These are phyloP conservation scores for Candida krabiensis DNA, from an alignment of 805 yeast species.

Conservation along the genomic window DNA sequence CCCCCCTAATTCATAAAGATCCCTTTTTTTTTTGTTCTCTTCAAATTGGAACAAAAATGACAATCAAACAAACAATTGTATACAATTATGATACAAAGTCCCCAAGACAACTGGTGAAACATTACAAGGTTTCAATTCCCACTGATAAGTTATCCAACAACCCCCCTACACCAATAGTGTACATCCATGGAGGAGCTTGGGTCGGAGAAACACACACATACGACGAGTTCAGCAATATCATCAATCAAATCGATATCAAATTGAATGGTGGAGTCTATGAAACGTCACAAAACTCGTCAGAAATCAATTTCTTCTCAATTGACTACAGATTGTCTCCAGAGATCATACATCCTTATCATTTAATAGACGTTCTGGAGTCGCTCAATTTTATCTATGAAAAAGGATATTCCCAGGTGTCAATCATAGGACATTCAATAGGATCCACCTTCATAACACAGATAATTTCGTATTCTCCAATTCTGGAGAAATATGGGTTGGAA, in stretches of 20 bases:
- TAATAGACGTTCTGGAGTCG: constrained; percentile 53
- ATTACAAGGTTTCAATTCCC: constrained; percentile 10
- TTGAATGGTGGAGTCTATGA: constrained; percentile 8
- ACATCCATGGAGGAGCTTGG: constrained; percentile 92
- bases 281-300: background rate
- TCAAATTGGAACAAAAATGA: too few relatives aligned
- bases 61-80: constrained; percentile 5
- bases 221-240: constrained; percentile 48
- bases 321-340: constrained; percentile 72
- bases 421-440: constrained; percentile 83
- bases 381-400: constrained; percentile 29
- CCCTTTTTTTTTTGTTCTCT: too few relatives aligned
- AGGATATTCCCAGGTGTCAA: constrained; percentile 26
- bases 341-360: constrained; percentile 59
- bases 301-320: constrained; percentile 37
- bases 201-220: constrained; percentile 64
- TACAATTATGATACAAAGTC: constrained; percentile 10
- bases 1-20: too few relatives aligned
- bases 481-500: constrained; percentile 5
- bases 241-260: constrained; percentile 19
- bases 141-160: background rate
- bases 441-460: constrained; percentile 63
- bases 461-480: constrained; percentile 27
- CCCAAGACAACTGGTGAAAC: constrained; percentile 20
- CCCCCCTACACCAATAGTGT: constrained; percentile 35